Evolutionary conservation across 805 yeast genomes (phyloP).

Genomic region (Ogataea polymorpha): DNA sequence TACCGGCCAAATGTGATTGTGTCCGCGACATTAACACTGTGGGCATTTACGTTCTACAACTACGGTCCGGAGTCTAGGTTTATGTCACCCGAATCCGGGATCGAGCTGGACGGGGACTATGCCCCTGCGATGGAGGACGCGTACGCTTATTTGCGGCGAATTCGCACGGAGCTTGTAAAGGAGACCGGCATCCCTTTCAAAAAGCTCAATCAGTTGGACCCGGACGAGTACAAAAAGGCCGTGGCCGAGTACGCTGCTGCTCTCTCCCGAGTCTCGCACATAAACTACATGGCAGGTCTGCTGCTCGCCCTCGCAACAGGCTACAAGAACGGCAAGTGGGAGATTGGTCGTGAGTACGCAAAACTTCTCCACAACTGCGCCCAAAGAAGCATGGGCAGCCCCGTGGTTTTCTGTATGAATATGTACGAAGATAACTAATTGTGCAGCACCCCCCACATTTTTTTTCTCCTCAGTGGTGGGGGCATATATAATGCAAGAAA

Average conservation of each 20-base stretch:
- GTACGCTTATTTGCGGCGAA: constrained; percentile 43
- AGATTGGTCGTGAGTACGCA: constrained; percentile 52
- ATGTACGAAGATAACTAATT: constrained; percentile 36
- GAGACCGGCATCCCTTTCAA: constrained; percentile 16
- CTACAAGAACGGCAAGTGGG: constrained; percentile 46
- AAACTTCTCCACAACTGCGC: constrained; percentile 48
- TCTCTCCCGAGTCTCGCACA: constrained; percentile 36
- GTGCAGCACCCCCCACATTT: constrained; percentile 1
- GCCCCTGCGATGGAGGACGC: constrained; percentile 45
- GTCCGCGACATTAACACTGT: constrained; percentile 38
- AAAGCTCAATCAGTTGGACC: constrained; percentile 3
- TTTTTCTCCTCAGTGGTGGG: background rate
- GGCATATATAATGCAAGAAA: background rate
- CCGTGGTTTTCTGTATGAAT: constrained; percentile 42
- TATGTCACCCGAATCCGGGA: constrained; percentile 17
- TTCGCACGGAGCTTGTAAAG: constrained; percentile 37
- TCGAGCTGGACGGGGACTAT: constrained; percentile 5
- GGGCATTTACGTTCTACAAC: constrained; percentile 45
- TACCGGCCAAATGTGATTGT: constrained; percentile 37
- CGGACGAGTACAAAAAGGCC: constrained; percentile 7
- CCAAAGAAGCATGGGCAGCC: constrained; percentile 50
- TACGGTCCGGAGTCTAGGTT: constrained; percentile 48
- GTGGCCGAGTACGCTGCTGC: constrained; percentile 36
- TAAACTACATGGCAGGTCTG: constrained; percentile 52
- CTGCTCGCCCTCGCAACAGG: constrained; percentile 37